phyloP scores from a whole-genome alignment of 1,284 basidiomycete species.

The Papiliotrema terrestris region DNA sequence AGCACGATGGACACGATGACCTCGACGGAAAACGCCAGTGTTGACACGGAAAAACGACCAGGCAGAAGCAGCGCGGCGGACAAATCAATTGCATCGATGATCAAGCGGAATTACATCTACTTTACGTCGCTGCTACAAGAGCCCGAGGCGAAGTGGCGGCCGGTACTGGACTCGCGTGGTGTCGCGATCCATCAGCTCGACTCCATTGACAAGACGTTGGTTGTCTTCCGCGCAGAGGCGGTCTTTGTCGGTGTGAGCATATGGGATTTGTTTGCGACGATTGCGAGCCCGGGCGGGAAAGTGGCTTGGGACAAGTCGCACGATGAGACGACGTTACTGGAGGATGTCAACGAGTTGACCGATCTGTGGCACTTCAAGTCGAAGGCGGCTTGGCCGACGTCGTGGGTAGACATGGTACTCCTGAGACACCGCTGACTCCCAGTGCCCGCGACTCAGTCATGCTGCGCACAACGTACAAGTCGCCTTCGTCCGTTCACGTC shows the following conservation, averaged over 20 bases:
- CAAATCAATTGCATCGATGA: conserved; percentile 74
- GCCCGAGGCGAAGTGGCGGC: conserved; percentile 94
- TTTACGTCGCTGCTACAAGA: conserved; percentile 96
- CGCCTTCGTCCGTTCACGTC: conserved; percentile 88
- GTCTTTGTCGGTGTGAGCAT: conserved; percentile 94
- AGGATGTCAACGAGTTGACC: conserved; percentile 87
- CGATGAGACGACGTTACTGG: conserved; percentile 77
- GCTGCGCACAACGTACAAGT: conserved; percentile 95
- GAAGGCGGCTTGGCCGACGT: conserved; percentile 84
- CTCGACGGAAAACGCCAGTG: conserved; percentile 12
- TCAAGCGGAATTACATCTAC: conserved; percentile 94
- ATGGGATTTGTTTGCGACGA: conserved; percentile 92
- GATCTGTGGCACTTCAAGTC: conserved; percentile 88
- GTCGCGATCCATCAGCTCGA: conserved; percentile 93
- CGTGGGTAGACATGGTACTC: too few relatives aligned
- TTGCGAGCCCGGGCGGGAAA: conserved; percentile 77
- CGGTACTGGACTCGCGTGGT: conserved; percentile 77
- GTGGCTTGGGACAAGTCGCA: conserved; percentile 86
- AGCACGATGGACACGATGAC: conserved; percentile 24
- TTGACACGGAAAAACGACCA: conserved; percentile 4
- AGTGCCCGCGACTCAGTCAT: conserved; percentile 87
- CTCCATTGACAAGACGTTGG: conserved; percentile 93
- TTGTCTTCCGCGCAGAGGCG: conserved; percentile 94
- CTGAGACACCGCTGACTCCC: conserved; percentile 15
- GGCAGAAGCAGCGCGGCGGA: conserved; percentile 64